These are phyloP conservation scores for Leccinum arenicola DNA, from an alignment of 768 basidiomycete species.

Conservation along the genomic window DNA sequence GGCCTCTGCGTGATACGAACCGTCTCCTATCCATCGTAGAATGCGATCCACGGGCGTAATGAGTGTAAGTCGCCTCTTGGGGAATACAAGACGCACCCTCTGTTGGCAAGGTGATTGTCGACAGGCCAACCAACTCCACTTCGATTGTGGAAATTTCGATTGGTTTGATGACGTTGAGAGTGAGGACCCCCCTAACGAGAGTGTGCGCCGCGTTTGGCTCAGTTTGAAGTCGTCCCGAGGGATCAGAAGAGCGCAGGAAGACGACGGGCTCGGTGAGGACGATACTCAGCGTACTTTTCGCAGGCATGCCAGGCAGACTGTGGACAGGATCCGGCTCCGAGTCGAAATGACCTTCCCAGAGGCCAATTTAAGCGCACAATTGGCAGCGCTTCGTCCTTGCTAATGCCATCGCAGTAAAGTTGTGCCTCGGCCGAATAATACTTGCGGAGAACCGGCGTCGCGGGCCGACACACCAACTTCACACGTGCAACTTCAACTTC, in stretches of 20 bases:
- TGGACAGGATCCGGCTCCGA: background rate
- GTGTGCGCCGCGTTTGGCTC: constrained; percentile 50
- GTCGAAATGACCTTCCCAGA: background rate
- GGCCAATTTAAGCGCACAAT: background rate
- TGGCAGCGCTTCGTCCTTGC: background rate
- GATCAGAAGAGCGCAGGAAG: constrained; percentile 61
- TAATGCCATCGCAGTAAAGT: background rate
- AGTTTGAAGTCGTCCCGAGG: constrained; percentile 34
- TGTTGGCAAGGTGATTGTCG: constrained; percentile 64
- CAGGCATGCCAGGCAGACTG: constrained; percentile 9
- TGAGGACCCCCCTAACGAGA: constrained; percentile 64
- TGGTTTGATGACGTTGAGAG: constrained; percentile 66
- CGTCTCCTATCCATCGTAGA: constrained; percentile 43
- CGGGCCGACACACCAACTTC: too few relatives aligned
- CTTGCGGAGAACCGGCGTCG: too few relatives aligned
- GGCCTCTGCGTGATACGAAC: constrained; percentile 69
- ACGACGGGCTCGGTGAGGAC: constrained; percentile 73
- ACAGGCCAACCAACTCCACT: constrained; percentile 70
- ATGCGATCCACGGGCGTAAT: background rate
- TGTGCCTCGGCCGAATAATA: background rate
- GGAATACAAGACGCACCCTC: constrained; percentile 62
- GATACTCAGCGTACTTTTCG: constrained; percentile 49
- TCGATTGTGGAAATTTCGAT: constrained; percentile 85
- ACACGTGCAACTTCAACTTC: too few relatives aligned
- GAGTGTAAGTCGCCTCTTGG: background rate